phyloP scores from a whole-genome alignment of 257 asterid species.

The Solanum clarkiae region DNA sequence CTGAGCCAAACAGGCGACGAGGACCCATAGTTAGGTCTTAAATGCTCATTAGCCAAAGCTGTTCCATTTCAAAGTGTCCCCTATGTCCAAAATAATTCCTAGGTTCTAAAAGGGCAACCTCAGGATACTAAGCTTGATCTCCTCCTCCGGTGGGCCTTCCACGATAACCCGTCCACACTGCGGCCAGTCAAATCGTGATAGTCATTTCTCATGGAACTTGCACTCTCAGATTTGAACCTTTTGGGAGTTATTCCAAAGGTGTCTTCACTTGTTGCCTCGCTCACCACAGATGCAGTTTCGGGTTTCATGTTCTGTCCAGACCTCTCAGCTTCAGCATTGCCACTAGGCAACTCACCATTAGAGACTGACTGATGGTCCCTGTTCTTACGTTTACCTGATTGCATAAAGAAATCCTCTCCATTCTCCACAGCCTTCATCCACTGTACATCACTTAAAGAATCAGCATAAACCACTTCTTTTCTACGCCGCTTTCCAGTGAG shows the following conservation, averaged over 20 bases:
- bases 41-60: neutral
- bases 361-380: conserved; percentile 19
- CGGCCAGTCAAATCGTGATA: conserved; percentile 15
- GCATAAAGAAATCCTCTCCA: conserved; percentile 35
- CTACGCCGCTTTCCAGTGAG: conserved; percentile 77
- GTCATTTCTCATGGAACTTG: conserved; percentile 27
- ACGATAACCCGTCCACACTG: conserved; percentile 47
- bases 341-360: conserved; percentile 18
- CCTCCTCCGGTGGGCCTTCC: conserved; percentile 70
- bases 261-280: conserved; percentile 49
- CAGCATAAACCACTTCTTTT: conserved; percentile 71
- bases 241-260: conserved; percentile 24
- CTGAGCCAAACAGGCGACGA: neutral
- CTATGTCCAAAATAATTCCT: neutral
- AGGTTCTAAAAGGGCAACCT: neutral
- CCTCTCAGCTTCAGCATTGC: conserved; percentile 20
- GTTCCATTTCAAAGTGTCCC: neutral
- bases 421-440: conserved; percentile 68
- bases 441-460: conserved; percentile 52
- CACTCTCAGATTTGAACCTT: conserved; percentile 38
- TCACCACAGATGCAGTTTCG: conserved; percentile 25
- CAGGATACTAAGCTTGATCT: conserved; percentile 57
- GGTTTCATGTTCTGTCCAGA: conserved; percentile 19
- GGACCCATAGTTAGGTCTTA: neutral
- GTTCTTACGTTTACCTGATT: conserved; percentile 29